Evolutionary conservation across 352 stramenopile genomes (phyloP), one percentile per base, ranked within the genome.

Genomic region (Phytophthora litchii): DNA sequence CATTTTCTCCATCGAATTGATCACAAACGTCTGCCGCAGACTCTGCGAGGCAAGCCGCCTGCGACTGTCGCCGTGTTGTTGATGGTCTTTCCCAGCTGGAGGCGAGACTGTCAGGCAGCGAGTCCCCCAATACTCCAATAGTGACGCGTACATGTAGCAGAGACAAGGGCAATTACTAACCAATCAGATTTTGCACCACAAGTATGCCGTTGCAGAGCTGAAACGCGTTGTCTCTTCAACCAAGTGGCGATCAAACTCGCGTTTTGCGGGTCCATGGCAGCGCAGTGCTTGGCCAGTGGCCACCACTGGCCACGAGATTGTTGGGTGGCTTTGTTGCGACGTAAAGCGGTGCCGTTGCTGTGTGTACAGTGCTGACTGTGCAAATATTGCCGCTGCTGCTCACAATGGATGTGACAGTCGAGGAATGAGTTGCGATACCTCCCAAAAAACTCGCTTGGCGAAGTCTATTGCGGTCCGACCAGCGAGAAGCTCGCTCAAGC

Each of bases 381-480:
- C 12, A 8, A 36, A 46, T 25, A 43, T 50, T 37, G 53, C 20
- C 54, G 29, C 10, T 45, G 29, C 10, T 59, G 50, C 16, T 49
- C 16, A 17, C 25, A 17, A 7, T 14, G 10, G 32, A 57, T 64
- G 47, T 57, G 56, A 59, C 56, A 64, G 47, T 17, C 27, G 31
- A 46, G 10, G n/a, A 19, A 41, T 23, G 48, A 51, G 47, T 42
- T 64, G 56, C 56, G 56, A 65, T 65, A 65, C 56, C 31, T 40
- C 14, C 19, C 14, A 54, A 62, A 63, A 55, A 50, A 48, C 23
- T 27, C 23, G 27, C 34, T 50, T 14, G n/a, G 12, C 34, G 6
- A 29, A 4, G 31, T n/a, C 25, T 57, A 25, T 43, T 27, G 25
- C 27, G 54, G 34, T 54, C 42, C 16, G 34, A 54, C 23, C 53